phyloP scores from a whole-genome alignment of 2,329 filamentous ascomycete genomes.

The Colletotrichum sp. region DNA sequence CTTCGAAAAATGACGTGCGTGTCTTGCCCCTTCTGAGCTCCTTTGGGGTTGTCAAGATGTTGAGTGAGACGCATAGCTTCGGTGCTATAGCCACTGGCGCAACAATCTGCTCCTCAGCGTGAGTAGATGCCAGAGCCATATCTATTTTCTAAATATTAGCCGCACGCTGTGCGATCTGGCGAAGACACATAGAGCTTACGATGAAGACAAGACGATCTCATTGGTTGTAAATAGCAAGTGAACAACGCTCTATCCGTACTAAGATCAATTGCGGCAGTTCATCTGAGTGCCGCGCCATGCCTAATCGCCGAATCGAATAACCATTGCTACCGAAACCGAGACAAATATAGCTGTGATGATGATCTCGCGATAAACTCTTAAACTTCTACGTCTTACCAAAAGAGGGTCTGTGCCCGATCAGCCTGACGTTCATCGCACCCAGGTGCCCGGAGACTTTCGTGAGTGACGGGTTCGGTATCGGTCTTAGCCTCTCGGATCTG shows the following conservation, averaged over 20 bases:
- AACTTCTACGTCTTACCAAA: background rate
- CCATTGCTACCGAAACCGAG: background rate
- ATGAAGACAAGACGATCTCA: too few species aligned
- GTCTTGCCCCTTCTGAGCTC: too few species aligned
- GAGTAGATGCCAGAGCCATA: too few species aligned
- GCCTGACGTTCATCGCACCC: background rate
- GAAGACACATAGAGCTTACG: too few species aligned
- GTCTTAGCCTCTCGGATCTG: background rate
- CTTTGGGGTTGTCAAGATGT: too few species aligned
- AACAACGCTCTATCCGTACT: too few species aligned
- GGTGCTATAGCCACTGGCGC: too few species aligned
- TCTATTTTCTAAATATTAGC: too few species aligned
- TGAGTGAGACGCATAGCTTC: too few species aligned
- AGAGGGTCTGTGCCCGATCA: background rate
- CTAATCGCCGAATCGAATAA: background rate
- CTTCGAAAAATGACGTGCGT: background rate
- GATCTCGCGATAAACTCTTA: background rate
- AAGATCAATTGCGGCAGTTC: background rate
- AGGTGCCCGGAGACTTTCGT: background rate
- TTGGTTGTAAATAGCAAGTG: too few species aligned
- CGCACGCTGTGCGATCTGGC: too few species aligned
- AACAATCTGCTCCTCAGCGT: too few species aligned
- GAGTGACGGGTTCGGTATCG: background rate
- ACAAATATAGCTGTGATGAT: background rate
- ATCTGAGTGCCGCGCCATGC: rapidly evolving